phyloP scores from a whole-genome alignment of 176 grass and related monocot species.

The Typha latifolia region DNA sequence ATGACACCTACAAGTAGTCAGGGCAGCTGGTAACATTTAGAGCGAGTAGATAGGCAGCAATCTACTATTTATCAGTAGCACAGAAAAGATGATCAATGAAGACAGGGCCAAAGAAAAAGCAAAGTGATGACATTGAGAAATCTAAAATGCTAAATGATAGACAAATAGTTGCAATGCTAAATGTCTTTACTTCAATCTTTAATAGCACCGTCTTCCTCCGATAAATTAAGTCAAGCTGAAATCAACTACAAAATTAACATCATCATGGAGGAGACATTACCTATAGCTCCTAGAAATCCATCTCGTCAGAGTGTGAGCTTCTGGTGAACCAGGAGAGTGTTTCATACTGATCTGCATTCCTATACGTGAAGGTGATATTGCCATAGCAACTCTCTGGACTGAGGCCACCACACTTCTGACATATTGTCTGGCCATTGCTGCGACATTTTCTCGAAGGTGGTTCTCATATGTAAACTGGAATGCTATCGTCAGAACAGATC shows the following conservation, averaged over 20 bases:
- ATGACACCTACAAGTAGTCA: conserved; percentile 42
- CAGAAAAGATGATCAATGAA: too few species aligned
- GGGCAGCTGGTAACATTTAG: not conserved
- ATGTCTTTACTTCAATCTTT: too few species aligned
- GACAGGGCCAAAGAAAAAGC: too few species aligned
- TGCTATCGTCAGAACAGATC: conserved; percentile 89
- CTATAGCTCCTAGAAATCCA: conserved; percentile 87
- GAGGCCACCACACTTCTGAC: conserved; percentile 86
- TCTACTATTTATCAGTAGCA: too few species aligned
- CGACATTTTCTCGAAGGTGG: conserved; percentile 78
- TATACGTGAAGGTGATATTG: conserved; percentile 63
- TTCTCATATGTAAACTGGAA: conserved; percentile 97
- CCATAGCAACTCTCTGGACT: conserved; percentile 91
- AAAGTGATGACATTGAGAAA: too few species aligned
- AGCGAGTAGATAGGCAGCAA: too few species aligned
- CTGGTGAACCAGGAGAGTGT: conserved; percentile 57
- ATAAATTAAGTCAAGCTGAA: not conserved
- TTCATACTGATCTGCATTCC: conserved; percentile 56
- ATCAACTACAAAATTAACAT: not conserved
- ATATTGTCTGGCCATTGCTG: conserved; percentile 88
- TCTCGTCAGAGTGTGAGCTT: conserved; percentile 65
- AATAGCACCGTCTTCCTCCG: not conserved
- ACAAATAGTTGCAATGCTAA: too few species aligned
- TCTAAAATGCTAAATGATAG: too few species aligned
- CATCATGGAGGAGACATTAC: conserved; percentile 16